A percentile compares a stretch with the other conserved stretches of the same genome.
Evolutionary conservation across 164 flowering plant genomes (phyloP).

Genomic region (Kingdonia uniflora): DNA sequence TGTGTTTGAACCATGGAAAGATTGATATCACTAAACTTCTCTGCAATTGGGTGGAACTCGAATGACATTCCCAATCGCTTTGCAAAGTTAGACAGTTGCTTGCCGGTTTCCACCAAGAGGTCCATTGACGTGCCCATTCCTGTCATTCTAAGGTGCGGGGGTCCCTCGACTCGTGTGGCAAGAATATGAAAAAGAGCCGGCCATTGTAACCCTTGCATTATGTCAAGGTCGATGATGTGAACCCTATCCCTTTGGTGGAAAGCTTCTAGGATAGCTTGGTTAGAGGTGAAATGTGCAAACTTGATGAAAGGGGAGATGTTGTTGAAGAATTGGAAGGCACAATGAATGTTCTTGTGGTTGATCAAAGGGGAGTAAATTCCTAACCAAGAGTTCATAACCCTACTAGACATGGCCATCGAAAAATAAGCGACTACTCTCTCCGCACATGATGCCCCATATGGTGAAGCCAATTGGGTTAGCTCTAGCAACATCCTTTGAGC

Average conservation of each 20-base stretch:
- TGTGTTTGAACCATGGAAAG: constrained; percentile 23
- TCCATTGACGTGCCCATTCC: constrained; percentile 51
- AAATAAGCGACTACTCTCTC: constrained; percentile 68
- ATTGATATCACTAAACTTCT: constrained; percentile 35
- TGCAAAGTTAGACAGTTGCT: constrained; percentile 51
- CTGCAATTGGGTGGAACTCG: constrained; percentile 53
- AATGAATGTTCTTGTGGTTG: constrained; percentile 30
- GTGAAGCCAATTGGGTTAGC: constrained; percentile 58
- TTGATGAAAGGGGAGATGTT: constrained; percentile 59
- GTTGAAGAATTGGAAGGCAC: constrained; percentile 48
- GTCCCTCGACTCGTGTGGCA: constrained; percentile 50
- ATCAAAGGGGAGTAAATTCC: constrained; percentile 50
- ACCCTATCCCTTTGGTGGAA: constrained; percentile 39
- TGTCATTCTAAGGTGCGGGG: constrained; percentile 57
- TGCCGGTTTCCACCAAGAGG: constrained; percentile 42
- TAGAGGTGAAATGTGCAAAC: constrained; percentile 72
- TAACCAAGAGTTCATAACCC: constrained; percentile 65
- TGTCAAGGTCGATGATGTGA: constrained; percentile 67
- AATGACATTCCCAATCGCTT: constrained; percentile 52
- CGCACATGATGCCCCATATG: constrained; percentile 53
- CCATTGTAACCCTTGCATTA: constrained; percentile 86
- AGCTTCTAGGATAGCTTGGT: constrained; percentile 73
- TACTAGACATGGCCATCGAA: constrained; percentile 51
- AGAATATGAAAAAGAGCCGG: constrained; percentile 67
- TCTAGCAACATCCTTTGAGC: constrained; percentile 60